phyloP scores from a whole-genome alignment of 257 asterid genomes.

The Solanum virginianum region DNA sequence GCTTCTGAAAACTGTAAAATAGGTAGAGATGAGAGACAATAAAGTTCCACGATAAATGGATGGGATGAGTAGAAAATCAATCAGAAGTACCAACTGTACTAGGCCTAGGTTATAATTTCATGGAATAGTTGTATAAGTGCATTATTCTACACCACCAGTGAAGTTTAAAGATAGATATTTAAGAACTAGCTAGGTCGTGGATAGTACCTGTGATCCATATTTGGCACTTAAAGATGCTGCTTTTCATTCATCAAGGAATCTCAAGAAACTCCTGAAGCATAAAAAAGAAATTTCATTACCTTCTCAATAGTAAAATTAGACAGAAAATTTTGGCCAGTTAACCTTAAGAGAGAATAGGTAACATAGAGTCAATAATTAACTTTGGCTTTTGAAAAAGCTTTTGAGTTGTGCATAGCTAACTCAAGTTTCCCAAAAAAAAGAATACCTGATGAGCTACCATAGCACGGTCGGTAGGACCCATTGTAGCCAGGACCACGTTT shows the following conservation, averaged over 20 bases:
- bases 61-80: not conserved
- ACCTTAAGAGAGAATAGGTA: not conserved
- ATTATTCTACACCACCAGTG: not conserved
- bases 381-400: not conserved
- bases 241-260: constrained; percentile 71
- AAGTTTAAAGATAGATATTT: not conserved
- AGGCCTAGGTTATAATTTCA: not conserved
- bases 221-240: constrained; percentile 44
- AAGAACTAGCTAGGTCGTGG: not conserved
- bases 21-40: not conserved
- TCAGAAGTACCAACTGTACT: not conserved
- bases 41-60: not conserved
- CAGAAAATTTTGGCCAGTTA: not conserved
- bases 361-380: not conserved
- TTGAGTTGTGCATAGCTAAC: not conserved
- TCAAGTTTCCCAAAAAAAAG: not conserved
- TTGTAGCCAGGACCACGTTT: not conserved
- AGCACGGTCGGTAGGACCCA: not conserved
- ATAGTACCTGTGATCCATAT: constrained; percentile 76
- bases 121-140: not conserved
- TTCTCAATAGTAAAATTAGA: not conserved
- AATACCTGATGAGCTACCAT: not conserved
- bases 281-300: not conserved
- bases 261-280: constrained; percentile 67
- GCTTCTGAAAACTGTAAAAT: constrained; percentile 62